A percentile compares a stretch with the other conserved stretches of the same genome.
These are phyloP conservation scores for Solanum piurae DNA, from an alignment of 257 asterid species.

Conservation along the genomic window DNA sequence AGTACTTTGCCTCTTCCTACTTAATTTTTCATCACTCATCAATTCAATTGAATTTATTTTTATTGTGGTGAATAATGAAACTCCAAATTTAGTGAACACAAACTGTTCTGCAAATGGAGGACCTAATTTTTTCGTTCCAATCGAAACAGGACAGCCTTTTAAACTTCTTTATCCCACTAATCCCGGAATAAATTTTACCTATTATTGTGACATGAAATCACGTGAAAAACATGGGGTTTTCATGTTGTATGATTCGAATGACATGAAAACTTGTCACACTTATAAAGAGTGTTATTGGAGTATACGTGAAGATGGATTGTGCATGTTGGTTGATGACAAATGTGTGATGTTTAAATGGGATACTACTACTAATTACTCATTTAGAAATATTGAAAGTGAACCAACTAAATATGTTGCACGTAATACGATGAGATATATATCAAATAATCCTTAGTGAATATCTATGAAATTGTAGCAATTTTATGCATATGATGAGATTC, in stretches of 20 bases:
- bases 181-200: not conserved
- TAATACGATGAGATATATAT: no score
- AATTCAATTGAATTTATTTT: not conserved
- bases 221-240: not conserved
- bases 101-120: no score
- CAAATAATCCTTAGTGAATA: not conserved
- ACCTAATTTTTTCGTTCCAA: not conserved
- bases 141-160: not conserved
- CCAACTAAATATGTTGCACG: not conserved
- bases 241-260: not conserved
- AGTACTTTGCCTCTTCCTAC: not conserved
- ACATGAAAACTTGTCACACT: not conserved
- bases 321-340: not conserved
- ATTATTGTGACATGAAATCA: not conserved
- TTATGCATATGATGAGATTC: not conserved
- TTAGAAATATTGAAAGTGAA: not conserved
- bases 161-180: not conserved
- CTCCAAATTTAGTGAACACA: no score
- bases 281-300: not conserved
- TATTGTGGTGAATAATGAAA: no score
- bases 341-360: not conserved
- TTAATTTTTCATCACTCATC: not conserved
- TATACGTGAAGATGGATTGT: not conserved
- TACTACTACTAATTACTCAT: not conserved
- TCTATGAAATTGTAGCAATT: not conserved